A percentile compares a stretch with the other conserved stretches of the same genome.
These are phyloP conservation scores for Vaccinium myrtillus DNA, from an alignment of 148 eudicot species.

Conservation along the genomic window DNA sequence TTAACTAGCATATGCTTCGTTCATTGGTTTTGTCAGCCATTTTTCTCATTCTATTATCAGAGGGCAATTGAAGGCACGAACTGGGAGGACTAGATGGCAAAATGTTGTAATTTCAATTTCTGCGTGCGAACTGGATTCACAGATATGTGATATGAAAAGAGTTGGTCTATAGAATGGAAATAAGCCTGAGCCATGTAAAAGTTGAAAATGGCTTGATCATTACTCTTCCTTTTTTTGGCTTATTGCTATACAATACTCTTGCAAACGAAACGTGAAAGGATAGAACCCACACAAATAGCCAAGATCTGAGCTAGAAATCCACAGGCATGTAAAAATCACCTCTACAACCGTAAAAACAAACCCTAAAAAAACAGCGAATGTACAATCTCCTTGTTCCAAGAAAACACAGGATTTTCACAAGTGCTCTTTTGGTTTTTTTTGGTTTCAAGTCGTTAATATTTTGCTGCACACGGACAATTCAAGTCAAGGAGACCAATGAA, in stretches of 20 bases:
- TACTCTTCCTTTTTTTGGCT: background rate
- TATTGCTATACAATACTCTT: no score
- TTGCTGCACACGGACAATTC: background rate
- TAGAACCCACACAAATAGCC: no score
- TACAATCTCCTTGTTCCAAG: no score
- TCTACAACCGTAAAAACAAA: no score
- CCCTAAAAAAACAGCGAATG: no score
- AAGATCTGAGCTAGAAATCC: no score
- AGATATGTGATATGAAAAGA: background rate
- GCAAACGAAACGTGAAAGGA: no score
- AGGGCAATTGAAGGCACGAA: background rate
- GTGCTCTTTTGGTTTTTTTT: background rate
- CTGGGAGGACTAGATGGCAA: background rate
- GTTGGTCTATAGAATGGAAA: background rate
- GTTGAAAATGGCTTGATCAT: background rate
- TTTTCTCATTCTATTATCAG: background rate
- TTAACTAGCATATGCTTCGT: background rate
- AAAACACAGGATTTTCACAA: background rate
- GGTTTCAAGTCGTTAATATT: slow-evolving; percentile 1
- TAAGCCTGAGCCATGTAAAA: background rate
- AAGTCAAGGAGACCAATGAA: background rate
- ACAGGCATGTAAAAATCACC: no score
- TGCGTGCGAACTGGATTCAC: background rate
- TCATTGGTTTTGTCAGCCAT: background rate
- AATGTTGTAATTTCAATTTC: no score